A percentile compares a stretch with the other conserved stretches of the same genome.
phyloP scores from a whole-genome alignment of 1,284 basidiomycete genomes.

The Ustilago vetiveriae region DNA sequence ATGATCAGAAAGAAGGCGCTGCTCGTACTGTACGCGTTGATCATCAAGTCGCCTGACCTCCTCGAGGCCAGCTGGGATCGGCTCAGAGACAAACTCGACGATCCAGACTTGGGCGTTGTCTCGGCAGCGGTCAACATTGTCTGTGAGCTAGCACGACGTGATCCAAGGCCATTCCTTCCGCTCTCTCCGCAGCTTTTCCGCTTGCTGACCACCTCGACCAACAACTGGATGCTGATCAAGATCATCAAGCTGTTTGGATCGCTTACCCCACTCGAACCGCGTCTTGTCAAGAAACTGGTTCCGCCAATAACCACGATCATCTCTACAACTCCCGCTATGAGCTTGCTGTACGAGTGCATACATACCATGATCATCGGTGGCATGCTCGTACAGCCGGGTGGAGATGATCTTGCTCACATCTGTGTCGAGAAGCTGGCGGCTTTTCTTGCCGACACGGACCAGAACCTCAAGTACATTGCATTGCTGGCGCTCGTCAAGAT shows the following conservation, averaged over 20 bases:
- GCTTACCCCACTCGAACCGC: constrained; percentile 84
- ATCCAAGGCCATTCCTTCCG: constrained; percentile 57
- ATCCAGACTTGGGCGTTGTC: constrained; percentile 75
- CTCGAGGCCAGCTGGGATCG: constrained; percentile 67
- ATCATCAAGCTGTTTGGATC: constrained; percentile 78
- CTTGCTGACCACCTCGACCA: constrained; percentile 90
- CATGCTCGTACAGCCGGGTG: constrained; percentile 74
- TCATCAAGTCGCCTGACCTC: constrained; percentile 56
- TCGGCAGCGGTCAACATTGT: constrained; percentile 92
- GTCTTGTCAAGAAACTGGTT: constrained; percentile 91
- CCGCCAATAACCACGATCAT: constrained; percentile 94
- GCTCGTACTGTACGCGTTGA: constrained; percentile 75
- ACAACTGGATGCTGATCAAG: constrained; percentile 99
- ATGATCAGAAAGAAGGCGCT: constrained; percentile 86
- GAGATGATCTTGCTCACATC: constrained; percentile 79
- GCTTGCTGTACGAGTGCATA: constrained; percentile 95
- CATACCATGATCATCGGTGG: constrained; percentile 97
- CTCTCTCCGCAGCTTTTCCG: constrained; percentile 90
- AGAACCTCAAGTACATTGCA: constrained; percentile 94
- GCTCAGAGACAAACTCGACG: constrained; percentile 76
- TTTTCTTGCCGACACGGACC: constrained; percentile 91
- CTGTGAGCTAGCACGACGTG: constrained; percentile 80
- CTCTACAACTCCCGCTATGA: constrained; percentile 93
- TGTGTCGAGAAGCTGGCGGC: constrained; percentile 93
- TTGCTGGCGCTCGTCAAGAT: constrained; percentile 95